These are phyloP conservation scores for Herpetospermum pedunculosum DNA, from an alignment of 306 rosid species.

Conservation along the genomic window DNA sequence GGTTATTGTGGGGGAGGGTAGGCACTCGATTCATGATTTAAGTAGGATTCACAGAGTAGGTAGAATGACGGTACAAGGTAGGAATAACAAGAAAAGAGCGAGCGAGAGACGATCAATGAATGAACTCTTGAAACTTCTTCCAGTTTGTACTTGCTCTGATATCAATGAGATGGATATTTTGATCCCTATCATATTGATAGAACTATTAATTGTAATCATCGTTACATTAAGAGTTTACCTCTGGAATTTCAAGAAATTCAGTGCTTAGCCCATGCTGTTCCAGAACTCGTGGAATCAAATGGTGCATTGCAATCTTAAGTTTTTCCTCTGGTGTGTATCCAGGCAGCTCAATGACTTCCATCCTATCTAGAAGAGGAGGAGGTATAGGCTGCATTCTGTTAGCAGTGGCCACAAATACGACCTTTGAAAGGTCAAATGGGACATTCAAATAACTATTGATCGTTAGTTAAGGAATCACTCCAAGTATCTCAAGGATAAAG, in stretches of 20 bases:
- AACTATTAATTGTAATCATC: not conserved
- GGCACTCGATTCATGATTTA: not conserved
- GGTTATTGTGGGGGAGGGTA: not conserved
- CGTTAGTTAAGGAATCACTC: slow-evolving; percentile 45
- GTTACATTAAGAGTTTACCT: slow-evolving; percentile 37
- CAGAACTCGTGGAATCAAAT: slow-evolving; percentile 92
- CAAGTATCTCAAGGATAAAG: not conserved
- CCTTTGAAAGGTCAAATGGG: slow-evolving; percentile 92
- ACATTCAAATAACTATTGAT: slow-evolving; percentile 83
- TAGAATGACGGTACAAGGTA: not conserved
- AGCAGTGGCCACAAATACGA: slow-evolving; percentile 91
- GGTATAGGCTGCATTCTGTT: slow-evolving; percentile 89
- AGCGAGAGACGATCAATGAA: not conserved
- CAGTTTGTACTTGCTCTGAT: not conserved
- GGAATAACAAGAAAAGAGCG: not conserved
- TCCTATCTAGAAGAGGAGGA: slow-evolving; percentile 89
- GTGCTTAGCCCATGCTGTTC: slow-evolving; percentile 86
- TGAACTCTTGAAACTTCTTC: not conserved
- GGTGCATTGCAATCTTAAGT: slow-evolving; percentile 79
- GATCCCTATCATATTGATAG: not conserved
- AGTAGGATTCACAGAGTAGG: not conserved
- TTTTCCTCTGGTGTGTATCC: slow-evolving; percentile 96
- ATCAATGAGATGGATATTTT: not conserved
- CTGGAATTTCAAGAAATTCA: slow-evolving; percentile 84
- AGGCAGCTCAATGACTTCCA: slow-evolving; percentile 99